Evolutionary conservation across 2,329 filamentous ascomycete species (phyloP), one percentile per base, ranked within the genome.

Genomic region (Hymenoscyphus fraxineus): DNA sequence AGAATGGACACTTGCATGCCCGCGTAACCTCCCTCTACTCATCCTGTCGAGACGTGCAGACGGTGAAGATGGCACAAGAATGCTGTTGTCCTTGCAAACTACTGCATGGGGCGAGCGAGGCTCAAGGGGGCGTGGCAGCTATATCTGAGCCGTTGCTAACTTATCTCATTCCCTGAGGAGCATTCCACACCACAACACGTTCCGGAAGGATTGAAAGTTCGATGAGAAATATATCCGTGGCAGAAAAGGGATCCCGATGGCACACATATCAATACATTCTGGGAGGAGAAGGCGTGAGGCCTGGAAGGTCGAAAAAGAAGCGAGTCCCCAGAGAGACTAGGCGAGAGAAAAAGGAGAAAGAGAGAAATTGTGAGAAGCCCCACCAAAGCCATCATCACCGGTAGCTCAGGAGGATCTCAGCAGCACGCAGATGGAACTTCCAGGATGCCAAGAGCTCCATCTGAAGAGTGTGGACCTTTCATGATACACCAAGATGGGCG

Each of bases 1-100:
- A 22, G 44, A 22, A 51, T 51, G 44, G 44, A 51, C 44, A 51
- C 44, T 51, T 51, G 44, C 44, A 51, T 27, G 44, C n/a, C 44
- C 19, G 44, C n/a, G 44, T 51, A 51, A 51, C 44, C 44, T 2
- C 12, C 19, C 22, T 51, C 44, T 51, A 22, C 44, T 22, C 19
- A 22, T 51, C 44, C 44, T 51, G n/a, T 51, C 44, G 19, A 51
- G 44, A 51, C 2, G n/a, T 51, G 44, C 44, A 51, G 44, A 27
- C 27, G 27, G 27, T 27, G 27, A 22, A 22, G 35, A 22, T 22
- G 3, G 22, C n/a, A 51, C 44, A 22, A 19, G 44, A 19, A 51
- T 27, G 27, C 9, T 51, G n/a, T 22, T 51, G 44, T 51, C 19
- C 22, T 51, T 19, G n/a, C 12, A n/a, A 51, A 51, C n/a, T 19